A percentile compares a stretch with the other conserved stretches of the same genome.
phyloP scores from a whole-genome alignment of 2,329 filamentous ascomycete species.

The Monilinia aucupariae region DNA sequence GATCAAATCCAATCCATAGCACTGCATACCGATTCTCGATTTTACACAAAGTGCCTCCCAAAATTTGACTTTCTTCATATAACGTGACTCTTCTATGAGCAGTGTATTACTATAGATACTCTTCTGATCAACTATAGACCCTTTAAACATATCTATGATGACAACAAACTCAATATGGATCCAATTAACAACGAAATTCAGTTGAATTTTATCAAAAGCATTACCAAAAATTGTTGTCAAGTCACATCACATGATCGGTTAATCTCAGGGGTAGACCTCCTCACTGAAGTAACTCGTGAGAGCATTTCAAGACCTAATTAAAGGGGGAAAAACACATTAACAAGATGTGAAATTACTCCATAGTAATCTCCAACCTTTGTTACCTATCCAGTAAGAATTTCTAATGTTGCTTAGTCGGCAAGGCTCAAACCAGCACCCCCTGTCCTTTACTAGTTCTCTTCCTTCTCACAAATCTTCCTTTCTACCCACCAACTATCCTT shows the following conservation, averaged over 20 bases:
- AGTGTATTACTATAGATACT: no score
- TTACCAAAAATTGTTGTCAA: neutral
- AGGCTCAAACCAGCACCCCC: neutral
- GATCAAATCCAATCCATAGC: no score
- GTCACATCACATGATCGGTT: conserved; percentile 3
- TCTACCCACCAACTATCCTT: neutral
- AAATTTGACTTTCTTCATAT: no score
- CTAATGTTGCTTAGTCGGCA: neutral
- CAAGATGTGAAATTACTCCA: no score
- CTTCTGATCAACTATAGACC: no score
- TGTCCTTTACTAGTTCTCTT: neutral
- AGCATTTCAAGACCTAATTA: neutral
- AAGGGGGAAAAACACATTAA: neutral
- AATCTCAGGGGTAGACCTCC: conserved; percentile 1
- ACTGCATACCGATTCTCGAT: no score
- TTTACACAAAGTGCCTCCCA: no score
- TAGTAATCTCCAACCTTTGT: rapidly evolving
- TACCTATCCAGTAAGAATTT: neutral
- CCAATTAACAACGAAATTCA: no score
- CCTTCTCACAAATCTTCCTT: neutral
- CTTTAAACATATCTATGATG: no score
- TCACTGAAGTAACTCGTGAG: neutral
- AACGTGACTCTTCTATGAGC: no score
- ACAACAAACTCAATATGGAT: no score
- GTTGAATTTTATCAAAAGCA: neutral